Percentiles rank a stretch among this genome's conserved stretches.
These are phyloP conservation scores for Panaeolus cyanescens DNA, from an alignment of 768 basidiomycete species.

Conservation along the genomic window DNA sequence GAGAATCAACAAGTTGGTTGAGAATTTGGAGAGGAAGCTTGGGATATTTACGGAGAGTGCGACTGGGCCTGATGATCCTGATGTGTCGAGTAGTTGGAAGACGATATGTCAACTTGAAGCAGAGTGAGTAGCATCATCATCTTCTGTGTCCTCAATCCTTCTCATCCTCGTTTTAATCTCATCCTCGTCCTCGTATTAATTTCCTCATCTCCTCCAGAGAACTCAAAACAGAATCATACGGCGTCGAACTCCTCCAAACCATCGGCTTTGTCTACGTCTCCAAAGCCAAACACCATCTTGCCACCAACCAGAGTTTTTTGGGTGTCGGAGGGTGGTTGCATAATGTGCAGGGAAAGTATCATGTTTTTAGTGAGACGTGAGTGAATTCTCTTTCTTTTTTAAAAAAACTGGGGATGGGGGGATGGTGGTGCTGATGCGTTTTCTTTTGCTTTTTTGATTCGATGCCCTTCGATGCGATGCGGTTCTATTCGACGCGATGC, in stretches of 20 bases:
- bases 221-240: constrained; percentile 84
- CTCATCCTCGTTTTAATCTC: constrained; percentile 1
- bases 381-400: constrained; percentile 27
- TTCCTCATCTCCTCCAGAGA: constrained; percentile 46
- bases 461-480: neutral
- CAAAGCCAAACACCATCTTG: constrained; percentile 83
- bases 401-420: too few species aligned
- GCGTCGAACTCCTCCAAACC: constrained; percentile 81
- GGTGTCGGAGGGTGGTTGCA: constrained; percentile 94
- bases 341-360: constrained; percentile 89
- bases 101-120: constrained; percentile 82
- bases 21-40: constrained; percentile 79
- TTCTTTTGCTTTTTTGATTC: neutral
- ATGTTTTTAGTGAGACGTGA: constrained; percentile 91
- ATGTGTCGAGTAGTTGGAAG: constrained; percentile 72
- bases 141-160: neutral
- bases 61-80: constrained; percentile 62
- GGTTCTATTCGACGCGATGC: too few species aligned
- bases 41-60: constrained; percentile 89
- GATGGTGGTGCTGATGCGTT: neutral
- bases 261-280: constrained; percentile 85
- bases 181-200: constrained; percentile 3
- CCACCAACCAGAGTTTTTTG: constrained; percentile 68
- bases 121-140: constrained; percentile 55
- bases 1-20: constrained; percentile 73